Conservation (phyloP, 148 eudicot genomes). For the Spergularia marina region DNA sequence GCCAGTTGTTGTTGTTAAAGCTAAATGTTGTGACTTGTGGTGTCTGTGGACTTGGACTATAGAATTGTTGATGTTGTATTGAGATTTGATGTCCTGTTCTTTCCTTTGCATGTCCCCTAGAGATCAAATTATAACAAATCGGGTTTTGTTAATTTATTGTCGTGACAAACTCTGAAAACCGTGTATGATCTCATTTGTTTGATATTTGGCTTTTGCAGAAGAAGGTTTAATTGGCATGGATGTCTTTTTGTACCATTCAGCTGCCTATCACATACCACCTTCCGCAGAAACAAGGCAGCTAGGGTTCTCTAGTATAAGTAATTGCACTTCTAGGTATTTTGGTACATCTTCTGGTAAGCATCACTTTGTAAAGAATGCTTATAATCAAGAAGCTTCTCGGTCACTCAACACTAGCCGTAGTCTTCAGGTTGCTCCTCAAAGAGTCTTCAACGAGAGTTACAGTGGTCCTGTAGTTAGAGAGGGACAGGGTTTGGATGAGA, state of each 20-base stretch:
- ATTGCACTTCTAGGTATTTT: conserved; percentile 16
- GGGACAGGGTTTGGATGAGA: conserved; percentile 32
- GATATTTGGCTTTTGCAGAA: conserved; percentile 32
- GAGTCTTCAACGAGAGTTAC: conserved; percentile 40
- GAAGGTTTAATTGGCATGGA: conserved; percentile 41
- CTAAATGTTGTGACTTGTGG: neutral
- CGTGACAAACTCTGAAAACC: neutral
- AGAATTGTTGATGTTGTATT: neutral
- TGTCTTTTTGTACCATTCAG: conserved; percentile 45
- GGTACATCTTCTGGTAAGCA: conserved; percentile 20
- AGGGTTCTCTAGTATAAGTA: conserved; percentile 11
- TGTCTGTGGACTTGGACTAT: neutral
- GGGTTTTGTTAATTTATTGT: neutral
- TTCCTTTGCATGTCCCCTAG: neutral
- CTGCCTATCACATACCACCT: conserved; percentile 35
- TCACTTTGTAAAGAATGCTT: conserved; percentile 21
- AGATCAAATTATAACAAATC: neutral
- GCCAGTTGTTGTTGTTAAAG: no score
- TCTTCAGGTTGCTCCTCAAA: conserved; percentile 31
- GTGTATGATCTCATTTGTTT: neutral
- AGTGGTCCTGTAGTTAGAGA: conserved; percentile 46
- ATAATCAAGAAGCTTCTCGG: conserved; percentile 17
- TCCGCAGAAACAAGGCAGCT: conserved; percentile 22
- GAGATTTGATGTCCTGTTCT: neutral
- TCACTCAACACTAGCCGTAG: conserved; percentile 26